Evolutionary conservation across 108 stramenopile species (phyloP).

Genomic region (Aurantiochytrium sp.): DNA sequence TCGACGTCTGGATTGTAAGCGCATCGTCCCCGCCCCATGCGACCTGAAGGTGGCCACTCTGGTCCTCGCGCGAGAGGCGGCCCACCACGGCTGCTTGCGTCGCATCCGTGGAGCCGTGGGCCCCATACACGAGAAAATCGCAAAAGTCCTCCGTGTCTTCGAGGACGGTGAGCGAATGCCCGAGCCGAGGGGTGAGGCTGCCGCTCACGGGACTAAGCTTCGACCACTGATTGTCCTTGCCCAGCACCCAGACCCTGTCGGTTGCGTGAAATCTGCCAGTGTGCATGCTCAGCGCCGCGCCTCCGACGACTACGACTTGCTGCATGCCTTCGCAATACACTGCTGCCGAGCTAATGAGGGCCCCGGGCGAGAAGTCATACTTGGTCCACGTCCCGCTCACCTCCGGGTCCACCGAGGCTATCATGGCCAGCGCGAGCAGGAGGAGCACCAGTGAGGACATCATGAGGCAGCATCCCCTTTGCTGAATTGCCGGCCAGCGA

Average conservation of each 20-base stretch:
- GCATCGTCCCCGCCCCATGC: background rate
- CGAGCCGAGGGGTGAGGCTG: background rate
- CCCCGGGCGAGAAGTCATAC: background rate
- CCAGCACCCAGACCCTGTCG: background rate
- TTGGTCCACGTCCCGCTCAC: background rate
- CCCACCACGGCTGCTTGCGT: background rate
- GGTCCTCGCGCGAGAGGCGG: background rate
- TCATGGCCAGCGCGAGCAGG: background rate
- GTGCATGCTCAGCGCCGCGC: background rate
- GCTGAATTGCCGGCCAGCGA: background rate
- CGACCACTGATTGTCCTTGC: background rate
- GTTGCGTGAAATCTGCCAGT: background rate
- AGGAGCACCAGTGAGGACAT: background rate
- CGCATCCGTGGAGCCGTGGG: background rate
- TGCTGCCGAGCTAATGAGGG: background rate
- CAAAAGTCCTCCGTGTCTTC: background rate
- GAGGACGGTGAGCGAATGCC: background rate
- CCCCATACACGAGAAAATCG: background rate
- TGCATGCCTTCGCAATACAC: background rate
- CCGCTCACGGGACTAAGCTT: background rate
- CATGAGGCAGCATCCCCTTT: background rate
- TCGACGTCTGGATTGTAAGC: background rate
- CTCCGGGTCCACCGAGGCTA: background rate
- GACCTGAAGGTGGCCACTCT: background rate
- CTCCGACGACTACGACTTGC: background rate